Percentiles rank a stretch among this genome's conserved stretches.
These are phyloP conservation scores for Trametes cingulata DNA, from an alignment of 768 basidiomycete species.

Conservation along the genomic window DNA sequence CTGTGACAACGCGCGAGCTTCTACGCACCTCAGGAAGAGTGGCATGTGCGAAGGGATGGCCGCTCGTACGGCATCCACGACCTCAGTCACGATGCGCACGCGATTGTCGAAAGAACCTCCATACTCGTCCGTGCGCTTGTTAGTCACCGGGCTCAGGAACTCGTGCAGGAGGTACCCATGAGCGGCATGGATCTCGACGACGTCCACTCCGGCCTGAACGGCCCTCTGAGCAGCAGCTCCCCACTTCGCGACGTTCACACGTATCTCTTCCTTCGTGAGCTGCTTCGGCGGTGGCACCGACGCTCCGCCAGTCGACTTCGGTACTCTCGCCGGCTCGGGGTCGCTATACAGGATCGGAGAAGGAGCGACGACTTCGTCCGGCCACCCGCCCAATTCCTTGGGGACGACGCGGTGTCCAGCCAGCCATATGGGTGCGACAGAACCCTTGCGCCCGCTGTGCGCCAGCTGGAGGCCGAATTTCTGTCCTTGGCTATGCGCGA, in stretches of 20 bases:
- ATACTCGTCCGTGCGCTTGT: slow-evolving; percentile 46
- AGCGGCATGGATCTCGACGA: slow-evolving; percentile 33
- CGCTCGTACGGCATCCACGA: slow-evolving; percentile 48
- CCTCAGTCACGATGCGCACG: slow-evolving; percentile 39
- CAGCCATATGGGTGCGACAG: slow-evolving; percentile 61
- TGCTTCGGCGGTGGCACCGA: neutral
- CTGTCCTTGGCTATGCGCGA: slow-evolving; percentile 66
- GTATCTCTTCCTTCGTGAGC: slow-evolving; percentile 31
- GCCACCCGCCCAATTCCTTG: slow-evolving; percentile 41
- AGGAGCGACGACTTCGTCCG: slow-evolving; percentile 44
- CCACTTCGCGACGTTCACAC: slow-evolving; percentile 30
- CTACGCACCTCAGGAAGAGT: slow-evolving; percentile 62
- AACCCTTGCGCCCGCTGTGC: slow-evolving; percentile 74
- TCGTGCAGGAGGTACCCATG: slow-evolving; percentile 38
- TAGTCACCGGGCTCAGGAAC: slow-evolving; percentile 38
- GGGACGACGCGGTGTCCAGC: slow-evolving; percentile 42
- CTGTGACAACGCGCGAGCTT: neutral
- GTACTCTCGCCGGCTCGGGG: too few relatives aligned
- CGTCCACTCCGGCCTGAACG: slow-evolving; percentile 35
- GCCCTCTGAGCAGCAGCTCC: slow-evolving; percentile 40
- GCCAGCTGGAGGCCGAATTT: slow-evolving; percentile 73
- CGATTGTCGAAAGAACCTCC: slow-evolving; percentile 50
- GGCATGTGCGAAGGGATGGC: slow-evolving; percentile 63
- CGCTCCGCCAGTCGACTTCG: too few relatives aligned
- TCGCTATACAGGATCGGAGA: slow-evolving; percentile 43